Base-by-base conservation (phyloP, 2,329 filamentous ascomycete genomes). In the Diaporthe vaccinii region DNA sequence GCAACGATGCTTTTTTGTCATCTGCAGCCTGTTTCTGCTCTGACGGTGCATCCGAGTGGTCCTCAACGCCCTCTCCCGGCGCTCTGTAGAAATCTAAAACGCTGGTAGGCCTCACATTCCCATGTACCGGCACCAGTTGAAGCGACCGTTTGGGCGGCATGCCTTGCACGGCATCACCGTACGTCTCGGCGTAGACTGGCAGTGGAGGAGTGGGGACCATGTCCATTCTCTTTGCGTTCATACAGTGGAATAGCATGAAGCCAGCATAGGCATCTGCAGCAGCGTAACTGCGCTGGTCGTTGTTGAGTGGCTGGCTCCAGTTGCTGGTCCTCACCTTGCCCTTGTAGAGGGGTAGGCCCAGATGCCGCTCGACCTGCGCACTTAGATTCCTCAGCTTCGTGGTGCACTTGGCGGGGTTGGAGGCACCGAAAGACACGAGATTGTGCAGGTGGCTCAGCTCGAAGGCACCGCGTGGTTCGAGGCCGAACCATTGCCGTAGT, bases 401-500 rank as follows among this genome's bases (percentile, higher is more conserved):
- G 3, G 78, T 80, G 39, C 78, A 75, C 12, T 44, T 20, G 1
- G 72, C 49, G 2, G 77, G 76, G 82, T 94, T 93, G 80, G 96
- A 90, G 22, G 88, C 82, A 2, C 86, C 82, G 80, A 91, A 93
- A 76, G 92, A 95, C 77, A 98, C 89, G 12, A 98, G 85, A 78
- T 91, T 94, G 83, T 96, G 93, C 25, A 98, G 84, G 80, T 98
- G 93, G 81, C 94, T 96, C 14, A 98, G 88, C 84, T 98, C 96
- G 76, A 98, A 90, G 3, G 94, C 85, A 0, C 94, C 94, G 68
- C 86, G 88, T 2, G 92, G 86, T 1, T 93, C 82, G 39, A 98
- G 87, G 0, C 84, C 86, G 3, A 98, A 88, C 77, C 86, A 90
- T 22, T 90, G 93, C 36, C 86, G 87, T 15, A 98, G 80, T 39